These are phyloP conservation scores for Aspergillus sclerotioniger DNA, from an alignment of 495 filamentous ascomycete species.

Conservation along the genomic window DNA sequence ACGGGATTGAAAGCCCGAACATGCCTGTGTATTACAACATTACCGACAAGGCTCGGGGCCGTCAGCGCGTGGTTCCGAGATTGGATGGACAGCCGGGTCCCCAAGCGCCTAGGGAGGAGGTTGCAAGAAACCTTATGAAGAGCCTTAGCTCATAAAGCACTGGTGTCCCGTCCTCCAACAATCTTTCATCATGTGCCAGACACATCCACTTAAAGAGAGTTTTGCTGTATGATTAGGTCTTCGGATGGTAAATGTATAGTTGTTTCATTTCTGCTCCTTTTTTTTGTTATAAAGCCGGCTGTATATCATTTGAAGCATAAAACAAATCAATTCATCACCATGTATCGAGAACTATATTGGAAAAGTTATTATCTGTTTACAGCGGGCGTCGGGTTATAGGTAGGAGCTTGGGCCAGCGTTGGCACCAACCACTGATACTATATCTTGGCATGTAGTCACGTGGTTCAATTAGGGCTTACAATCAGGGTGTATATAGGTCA, in stretches of 20 bases:
- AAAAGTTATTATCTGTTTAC: no score
- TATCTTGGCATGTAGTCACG: constrained; percentile 13
- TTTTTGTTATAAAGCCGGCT: constrained; percentile 34
- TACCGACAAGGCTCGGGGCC: constrained; percentile 25
- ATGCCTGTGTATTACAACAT: constrained; percentile 26
- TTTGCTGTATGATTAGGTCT: constrained; percentile 44
- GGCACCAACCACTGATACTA: no score
- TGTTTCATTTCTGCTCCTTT: constrained; percentile 25
- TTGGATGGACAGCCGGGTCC: constrained; percentile 25
- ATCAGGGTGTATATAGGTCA: background rate
- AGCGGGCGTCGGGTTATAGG: no score
- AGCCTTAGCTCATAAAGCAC: constrained; percentile 14
- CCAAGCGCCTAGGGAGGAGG: constrained; percentile 23
- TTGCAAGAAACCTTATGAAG: constrained; percentile 36
- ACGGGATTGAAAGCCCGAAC: constrained; percentile 41
- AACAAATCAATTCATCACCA: background rate
- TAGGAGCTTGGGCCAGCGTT: background rate
- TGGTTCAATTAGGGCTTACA: constrained; percentile 26
- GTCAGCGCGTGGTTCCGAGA: constrained; percentile 30
- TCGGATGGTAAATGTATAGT: constrained; percentile 33
- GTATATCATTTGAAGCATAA: constrained; percentile 17
- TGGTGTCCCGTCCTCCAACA: no score
- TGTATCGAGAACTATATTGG: background rate
- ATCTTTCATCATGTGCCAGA: background rate
- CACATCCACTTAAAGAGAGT: constrained; percentile 19